These are phyloP conservation scores for Pichia cactophila DNA, from an alignment of 1,139 yeast species.

Conservation along the genomic window DNA sequence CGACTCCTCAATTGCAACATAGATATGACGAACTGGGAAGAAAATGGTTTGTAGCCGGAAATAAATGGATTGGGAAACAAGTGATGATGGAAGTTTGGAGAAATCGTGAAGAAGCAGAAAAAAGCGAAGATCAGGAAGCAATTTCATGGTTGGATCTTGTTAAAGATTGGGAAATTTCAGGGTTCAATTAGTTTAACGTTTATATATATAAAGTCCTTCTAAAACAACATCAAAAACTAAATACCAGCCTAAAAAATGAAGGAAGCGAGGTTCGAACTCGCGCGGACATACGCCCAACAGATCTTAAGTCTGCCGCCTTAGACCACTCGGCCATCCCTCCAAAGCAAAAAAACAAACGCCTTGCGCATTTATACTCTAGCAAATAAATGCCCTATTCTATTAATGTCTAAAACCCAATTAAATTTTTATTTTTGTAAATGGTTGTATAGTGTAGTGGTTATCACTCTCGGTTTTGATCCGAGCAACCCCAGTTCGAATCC, in stretches of 20 bases:
- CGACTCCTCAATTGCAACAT: conserved; percentile 24
- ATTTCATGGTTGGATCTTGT: conserved; percentile 47
- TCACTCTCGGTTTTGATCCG: conserved; percentile 70
- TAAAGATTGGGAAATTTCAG: conserved; percentile 43
- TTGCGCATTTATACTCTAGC: too few species aligned
- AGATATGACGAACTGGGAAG: conserved; percentile 31
- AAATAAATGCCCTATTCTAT: too few species aligned
- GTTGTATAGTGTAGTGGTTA: conserved; percentile 60
- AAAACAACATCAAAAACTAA: background rate
- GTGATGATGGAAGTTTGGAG: conserved; percentile 46
- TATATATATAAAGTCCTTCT: background rate
- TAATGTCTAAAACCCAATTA: too few species aligned
- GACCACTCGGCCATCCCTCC: conserved; percentile 34
- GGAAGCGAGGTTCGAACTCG: conserved; percentile 84
- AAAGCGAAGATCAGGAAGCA: conserved; percentile 32
- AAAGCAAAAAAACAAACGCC: conserved; percentile 3
- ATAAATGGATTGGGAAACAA: conserved; percentile 49
- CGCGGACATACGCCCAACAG: conserved; percentile 50
- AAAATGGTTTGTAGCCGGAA: conserved; percentile 30
- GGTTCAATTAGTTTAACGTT: conserved; percentile 17
- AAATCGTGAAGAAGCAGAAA: conserved; percentile 1
- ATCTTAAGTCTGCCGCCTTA: conserved; percentile 33
- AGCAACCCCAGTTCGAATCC: conserved; percentile 93
- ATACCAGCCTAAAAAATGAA: conserved; percentile 28
- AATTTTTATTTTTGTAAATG: conserved; percentile 15